Base-by-base conservation (phyloP, 2,329 filamentous ascomycete genomes). In the Talaromyces sp. region DNA sequence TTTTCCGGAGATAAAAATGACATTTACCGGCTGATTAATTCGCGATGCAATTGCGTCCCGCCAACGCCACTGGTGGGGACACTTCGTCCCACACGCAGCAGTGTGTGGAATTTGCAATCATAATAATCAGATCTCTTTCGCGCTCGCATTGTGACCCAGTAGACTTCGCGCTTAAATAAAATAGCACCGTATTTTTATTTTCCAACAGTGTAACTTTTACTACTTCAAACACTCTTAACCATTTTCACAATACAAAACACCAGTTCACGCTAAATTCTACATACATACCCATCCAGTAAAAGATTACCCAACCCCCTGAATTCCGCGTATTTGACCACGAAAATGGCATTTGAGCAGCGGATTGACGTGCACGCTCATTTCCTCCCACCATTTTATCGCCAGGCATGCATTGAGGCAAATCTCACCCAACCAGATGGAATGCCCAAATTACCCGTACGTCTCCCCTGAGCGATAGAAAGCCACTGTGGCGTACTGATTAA, bases 401-500 rank as follows among this genome's bases (percentile, higher is more conserved):
- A 58, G 21, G 53, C 43, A n/a, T 61, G 55, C 10, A 50, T 46
- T 8, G 27, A 58, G 19, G 32, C 29, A 13, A 50, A 50, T 4
- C 24, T 54, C 17, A 49, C n/a, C 14, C 35, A 61, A n/a, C 59
- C 59, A 55, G 59, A 61, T 35, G 59, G 55, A 17, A 61, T 61
- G 59, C 59, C 59, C 5, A 51, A 50, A 19, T 24, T 61, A 5
- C 59, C 59, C 11, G 59, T 61, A 58, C 46, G 27, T 29, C 19
- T 27, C 5, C 14, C 7, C 19, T 17, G 14, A 21, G n/a, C 26
- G 11, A 35, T 38, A 56, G 26, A 11, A 21, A 9, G 3, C 14
- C 43, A 43, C 14, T 56, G 24, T 24, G 4, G 2, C 14, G 14
- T 38, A 17, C 32, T 35, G 14, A 17, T 51, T 59, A n/a, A 24